phyloP scores from a whole-genome alignment of 2,329 filamentous ascomycete genomes.

The Colletotrichum filicis region DNA sequence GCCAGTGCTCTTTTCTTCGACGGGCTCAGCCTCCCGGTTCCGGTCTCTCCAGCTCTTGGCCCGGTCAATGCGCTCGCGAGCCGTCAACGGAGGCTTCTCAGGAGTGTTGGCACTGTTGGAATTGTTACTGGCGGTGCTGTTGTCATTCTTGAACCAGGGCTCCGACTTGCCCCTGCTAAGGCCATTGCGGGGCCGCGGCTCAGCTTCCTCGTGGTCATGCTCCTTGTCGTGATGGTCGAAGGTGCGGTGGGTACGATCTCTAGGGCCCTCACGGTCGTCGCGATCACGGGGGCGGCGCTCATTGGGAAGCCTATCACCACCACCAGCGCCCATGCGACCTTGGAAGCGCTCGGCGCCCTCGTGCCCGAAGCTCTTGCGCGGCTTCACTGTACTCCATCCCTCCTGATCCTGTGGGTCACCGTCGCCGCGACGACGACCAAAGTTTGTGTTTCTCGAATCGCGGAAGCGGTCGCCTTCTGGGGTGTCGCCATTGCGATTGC shows the following conservation, averaged over 20 bases:
- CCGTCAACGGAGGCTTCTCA: slow-evolving; percentile 47
- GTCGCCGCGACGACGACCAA: slow-evolving; percentile 64
- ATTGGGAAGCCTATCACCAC: slow-evolving; percentile 54
- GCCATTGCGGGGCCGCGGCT: slow-evolving; percentile 71
- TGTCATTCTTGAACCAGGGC: slow-evolving; percentile 78
- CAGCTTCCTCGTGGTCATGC: slow-evolving; percentile 57
- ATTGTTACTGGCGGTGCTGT: slow-evolving; percentile 47
- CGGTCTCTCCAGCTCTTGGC: slow-evolving; percentile 72
- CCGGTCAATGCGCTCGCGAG: slow-evolving; percentile 66
- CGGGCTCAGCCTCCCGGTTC: slow-evolving; percentile 51
- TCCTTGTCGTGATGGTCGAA: slow-evolving; percentile 66
- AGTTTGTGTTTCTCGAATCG: slow-evolving; percentile 56
- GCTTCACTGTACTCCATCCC: slow-evolving; percentile 80
- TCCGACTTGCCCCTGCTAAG: slow-evolving; percentile 73
- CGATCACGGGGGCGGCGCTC: slow-evolving; percentile 62
- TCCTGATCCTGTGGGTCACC: slow-evolving; percentile 69
- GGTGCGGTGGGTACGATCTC: slow-evolving; percentile 57
- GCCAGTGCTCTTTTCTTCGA: slow-evolving; percentile 67
- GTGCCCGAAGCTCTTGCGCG: slow-evolving; percentile 78
- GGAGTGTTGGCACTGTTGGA: slow-evolving; percentile 19
- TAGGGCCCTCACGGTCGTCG: slow-evolving; percentile 65
- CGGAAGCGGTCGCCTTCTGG: slow-evolving; percentile 63
- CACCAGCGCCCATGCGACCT: slow-evolving; percentile 70
- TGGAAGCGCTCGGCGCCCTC: slow-evolving; percentile 79
- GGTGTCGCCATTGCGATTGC: slow-evolving; percentile 60